These are phyloP conservation scores for Aspergillus mulundensis DNA, from an alignment of 495 filamentous ascomycete species.

Conservation along the genomic window DNA sequence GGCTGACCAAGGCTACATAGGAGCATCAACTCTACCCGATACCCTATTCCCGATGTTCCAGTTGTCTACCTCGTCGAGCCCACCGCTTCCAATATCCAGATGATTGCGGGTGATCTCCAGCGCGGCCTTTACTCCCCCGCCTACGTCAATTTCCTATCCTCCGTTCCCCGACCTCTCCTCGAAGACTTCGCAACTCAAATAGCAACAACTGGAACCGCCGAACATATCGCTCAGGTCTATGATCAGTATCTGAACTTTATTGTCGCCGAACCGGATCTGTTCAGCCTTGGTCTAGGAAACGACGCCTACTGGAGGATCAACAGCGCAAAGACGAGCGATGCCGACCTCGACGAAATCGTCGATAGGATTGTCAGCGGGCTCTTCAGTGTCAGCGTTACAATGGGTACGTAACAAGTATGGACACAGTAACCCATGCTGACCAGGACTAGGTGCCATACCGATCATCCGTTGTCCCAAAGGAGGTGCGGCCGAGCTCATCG, in stretches of 20 bases:
- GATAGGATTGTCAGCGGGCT: constrained; percentile 91
- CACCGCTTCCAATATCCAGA: constrained; percentile 69
- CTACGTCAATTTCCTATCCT: constrained; percentile 96
- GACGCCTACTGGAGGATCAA: constrained; percentile 95
- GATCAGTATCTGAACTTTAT: constrained; percentile 99
- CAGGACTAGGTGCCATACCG: constrained; percentile 69
- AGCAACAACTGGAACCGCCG: constrained; percentile 74
- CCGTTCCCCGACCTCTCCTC: constrained; percentile 84
- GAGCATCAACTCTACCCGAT: constrained; percentile 76
- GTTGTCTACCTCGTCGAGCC: constrained; percentile 96
- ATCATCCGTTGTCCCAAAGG: constrained; percentile 90
- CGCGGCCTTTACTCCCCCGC: constrained; percentile 87
- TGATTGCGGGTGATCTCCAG: constrained; percentile 82
- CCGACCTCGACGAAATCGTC: constrained; percentile 78
- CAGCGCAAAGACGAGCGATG: constrained; percentile 84
- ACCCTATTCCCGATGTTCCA: constrained; percentile 93
- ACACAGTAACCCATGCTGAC: neutral
- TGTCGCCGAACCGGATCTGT: constrained; percentile 91
- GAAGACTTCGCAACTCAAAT: constrained; percentile 94
- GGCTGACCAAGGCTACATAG: constrained; percentile 31
- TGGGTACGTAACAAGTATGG: constrained; percentile 55
- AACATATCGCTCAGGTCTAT: constrained; percentile 86
- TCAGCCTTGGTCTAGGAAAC: constrained; percentile 83
- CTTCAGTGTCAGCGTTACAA: constrained; percentile 95
- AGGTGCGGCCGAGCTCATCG: constrained; percentile 90